phyloP scores from a whole-genome alignment of 345 rosid genomes.

The Laguncularia racemosa region DNA sequence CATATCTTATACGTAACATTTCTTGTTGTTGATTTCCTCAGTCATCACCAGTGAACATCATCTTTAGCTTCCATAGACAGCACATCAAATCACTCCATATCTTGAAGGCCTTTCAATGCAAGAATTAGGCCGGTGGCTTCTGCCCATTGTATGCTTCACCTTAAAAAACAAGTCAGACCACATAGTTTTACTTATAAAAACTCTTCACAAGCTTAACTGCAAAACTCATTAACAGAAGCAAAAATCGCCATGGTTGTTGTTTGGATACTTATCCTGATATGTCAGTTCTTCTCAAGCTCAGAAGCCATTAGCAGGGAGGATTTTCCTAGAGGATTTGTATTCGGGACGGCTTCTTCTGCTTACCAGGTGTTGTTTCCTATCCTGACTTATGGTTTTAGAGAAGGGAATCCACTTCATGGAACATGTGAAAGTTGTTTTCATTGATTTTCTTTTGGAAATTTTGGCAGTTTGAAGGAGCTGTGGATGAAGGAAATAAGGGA shows the following conservation, averaged over 20 bases:
- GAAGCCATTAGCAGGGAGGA: constrained; percentile 53
- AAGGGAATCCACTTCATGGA: neutral
- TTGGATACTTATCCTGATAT: constrained; percentile 11
- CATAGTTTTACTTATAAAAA: neutral
- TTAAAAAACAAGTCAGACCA: constrained; percentile 17
- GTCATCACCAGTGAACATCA: no score
- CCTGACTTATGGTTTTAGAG: neutral
- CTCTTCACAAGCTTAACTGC: neutral
- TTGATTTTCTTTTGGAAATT: neutral
- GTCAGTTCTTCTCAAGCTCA: constrained; percentile 16
- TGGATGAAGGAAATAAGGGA: constrained; percentile 84
- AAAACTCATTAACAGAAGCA: neutral
- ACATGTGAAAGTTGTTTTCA: neutral
- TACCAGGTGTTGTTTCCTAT: constrained; percentile 45
- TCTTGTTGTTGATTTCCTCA: no score
- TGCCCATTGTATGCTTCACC: constrained; percentile 16
- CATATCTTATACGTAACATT: no score
- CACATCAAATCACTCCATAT: constrained; percentile 1
- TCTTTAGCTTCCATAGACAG: neutral
- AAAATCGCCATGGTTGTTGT: constrained; percentile 16
- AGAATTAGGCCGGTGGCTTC: constrained; percentile 11
- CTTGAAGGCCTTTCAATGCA: constrained; percentile 16
- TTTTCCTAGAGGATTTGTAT: constrained; percentile 70
- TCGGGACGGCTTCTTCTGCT: constrained; percentile 94
- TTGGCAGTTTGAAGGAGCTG: constrained; percentile 85